Conservation (phyloP, 2,329 filamentous ascomycete species). For the Beauveria rudraprayagi region DNA sequence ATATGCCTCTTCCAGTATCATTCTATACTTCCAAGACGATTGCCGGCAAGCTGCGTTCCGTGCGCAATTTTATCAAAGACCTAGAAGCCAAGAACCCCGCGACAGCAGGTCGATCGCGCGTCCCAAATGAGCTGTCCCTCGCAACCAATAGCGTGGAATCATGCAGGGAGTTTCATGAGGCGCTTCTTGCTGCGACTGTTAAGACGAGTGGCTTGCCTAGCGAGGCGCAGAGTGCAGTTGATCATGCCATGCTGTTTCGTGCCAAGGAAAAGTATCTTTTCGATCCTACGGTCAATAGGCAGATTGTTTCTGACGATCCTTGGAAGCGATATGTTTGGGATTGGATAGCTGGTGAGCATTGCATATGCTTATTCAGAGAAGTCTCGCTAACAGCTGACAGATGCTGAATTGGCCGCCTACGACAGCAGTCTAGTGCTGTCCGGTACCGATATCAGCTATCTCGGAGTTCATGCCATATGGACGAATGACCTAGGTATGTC, state of each 20-base stretch:
- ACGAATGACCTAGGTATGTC: slow-evolving; percentile 54
- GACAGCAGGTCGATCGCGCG: slow-evolving; percentile 16
- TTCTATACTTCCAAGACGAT: slow-evolving; percentile 35
- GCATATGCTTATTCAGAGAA: background rate
- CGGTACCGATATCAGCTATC: slow-evolving; percentile 63
- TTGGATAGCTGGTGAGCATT: slow-evolving; percentile 55
- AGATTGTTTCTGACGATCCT: slow-evolving; percentile 61
- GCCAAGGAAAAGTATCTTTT: slow-evolving; percentile 57
- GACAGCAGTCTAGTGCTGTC: slow-evolving; percentile 63
- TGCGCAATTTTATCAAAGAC: slow-evolving; percentile 32
- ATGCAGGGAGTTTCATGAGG: slow-evolving; percentile 51
- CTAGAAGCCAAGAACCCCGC: slow-evolving; percentile 21
- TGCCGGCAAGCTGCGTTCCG: slow-evolving; percentile 39
- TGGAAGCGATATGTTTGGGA: slow-evolving; percentile 76
- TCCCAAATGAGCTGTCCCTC: slow-evolving; percentile 28
- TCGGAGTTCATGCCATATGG: slow-evolving; percentile 69
- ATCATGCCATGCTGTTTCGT: slow-evolving; percentile 52
- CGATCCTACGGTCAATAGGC: slow-evolving; percentile 55
- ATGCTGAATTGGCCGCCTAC: slow-evolving; percentile 54
- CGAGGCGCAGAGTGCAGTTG: slow-evolving; percentile 43
- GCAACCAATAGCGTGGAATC: slow-evolving; percentile 34
- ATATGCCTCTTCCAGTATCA: slow-evolving; percentile 29
- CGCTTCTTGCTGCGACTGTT: slow-evolving; percentile 37
- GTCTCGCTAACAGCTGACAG: slow-evolving; percentile 23
- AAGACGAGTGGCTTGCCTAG: slow-evolving; percentile 39